phyloP scores from a whole-genome alignment of 1,139 yeast species.

The Yamadazyma diddensiae region DNA sequence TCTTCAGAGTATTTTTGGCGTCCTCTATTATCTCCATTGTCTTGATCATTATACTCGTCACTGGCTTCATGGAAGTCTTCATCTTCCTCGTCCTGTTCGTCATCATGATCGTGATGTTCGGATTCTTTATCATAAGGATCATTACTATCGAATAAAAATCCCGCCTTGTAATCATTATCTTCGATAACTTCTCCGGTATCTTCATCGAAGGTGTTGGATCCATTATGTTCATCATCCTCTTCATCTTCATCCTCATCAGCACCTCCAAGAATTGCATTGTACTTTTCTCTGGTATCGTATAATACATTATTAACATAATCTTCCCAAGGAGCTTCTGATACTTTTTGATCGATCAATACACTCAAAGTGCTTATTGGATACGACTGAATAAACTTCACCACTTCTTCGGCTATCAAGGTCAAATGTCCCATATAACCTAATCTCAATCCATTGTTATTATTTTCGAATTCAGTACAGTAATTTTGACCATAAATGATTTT shows the following conservation, averaged over 20 bases:
- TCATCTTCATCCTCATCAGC: slow-evolving; percentile 36
- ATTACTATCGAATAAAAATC: slow-evolving; percentile 34
- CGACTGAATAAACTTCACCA: slow-evolving; percentile 84
- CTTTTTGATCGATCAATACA: slow-evolving; percentile 55
- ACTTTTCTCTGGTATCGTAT: slow-evolving; percentile 88
- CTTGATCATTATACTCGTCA: background rate
- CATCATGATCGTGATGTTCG: slow-evolving; percentile 3
- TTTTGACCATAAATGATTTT: slow-evolving; percentile 81
- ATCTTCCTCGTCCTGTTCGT: slow-evolving; percentile 17
- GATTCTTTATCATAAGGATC: slow-evolving; percentile 7
- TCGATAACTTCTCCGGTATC: slow-evolving; percentile 48
- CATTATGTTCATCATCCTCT: slow-evolving; percentile 32
- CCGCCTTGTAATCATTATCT: slow-evolving; percentile 32
- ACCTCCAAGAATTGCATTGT: slow-evolving; percentile 94
- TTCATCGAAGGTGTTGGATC: slow-evolving; percentile 46
- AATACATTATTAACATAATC: slow-evolving; percentile 80
- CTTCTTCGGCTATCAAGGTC: slow-evolving; percentile 94
- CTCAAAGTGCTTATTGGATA: slow-evolving; percentile 64
- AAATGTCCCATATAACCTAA: slow-evolving; percentile 97
- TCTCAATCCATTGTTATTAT: slow-evolving; percentile 60
- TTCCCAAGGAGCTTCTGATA: slow-evolving; percentile 70
- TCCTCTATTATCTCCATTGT: background rate
- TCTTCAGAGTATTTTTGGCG: slow-evolving; percentile 16
- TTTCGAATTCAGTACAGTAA: slow-evolving; percentile 68
- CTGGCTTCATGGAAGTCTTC: slow-evolving; percentile 13